Evolutionary conservation across 2,329 filamentous ascomycete species (phyloP).

Genomic region (Xylaria sp.): DNA sequence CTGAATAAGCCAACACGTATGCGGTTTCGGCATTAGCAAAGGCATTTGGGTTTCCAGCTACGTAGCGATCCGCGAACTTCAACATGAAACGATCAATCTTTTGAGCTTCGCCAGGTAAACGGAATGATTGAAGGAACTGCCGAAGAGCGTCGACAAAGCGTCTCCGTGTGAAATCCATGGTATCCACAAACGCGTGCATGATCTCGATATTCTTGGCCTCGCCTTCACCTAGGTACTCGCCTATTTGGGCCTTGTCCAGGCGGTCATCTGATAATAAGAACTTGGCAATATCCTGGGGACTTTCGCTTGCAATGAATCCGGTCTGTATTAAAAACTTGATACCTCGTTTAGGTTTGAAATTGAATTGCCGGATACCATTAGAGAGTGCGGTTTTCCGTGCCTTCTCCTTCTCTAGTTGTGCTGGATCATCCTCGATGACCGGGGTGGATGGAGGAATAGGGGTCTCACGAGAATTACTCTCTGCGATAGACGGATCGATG

Average conservation of each 20-base stretch:
- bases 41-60: slow-evolving; percentile 93
- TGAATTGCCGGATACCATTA: slow-evolving; percentile 91
- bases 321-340: slow-evolving; percentile 85
- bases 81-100: slow-evolving; percentile 99
- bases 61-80: slow-evolving; percentile 97
- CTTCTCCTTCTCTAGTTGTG: slow-evolving; percentile 93
- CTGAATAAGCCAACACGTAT: slow-evolving; percentile 94
- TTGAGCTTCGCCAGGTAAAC: slow-evolving; percentile 93
- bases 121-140: slow-evolving; percentile 92
- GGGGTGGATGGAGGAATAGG: slow-evolving; percentile 72
- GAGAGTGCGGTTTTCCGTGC: slow-evolving; percentile 90
- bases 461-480: slow-evolving; percentile 70
- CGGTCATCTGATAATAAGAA: slow-evolving; percentile 86
- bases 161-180: slow-evolving; percentile 91
- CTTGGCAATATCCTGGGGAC: slow-evolving; percentile 81
- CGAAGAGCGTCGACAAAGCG: slow-evolving; percentile 93
- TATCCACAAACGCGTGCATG: slow-evolving; percentile 98
- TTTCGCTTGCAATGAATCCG: slow-evolving; percentile 85
- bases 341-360: slow-evolving; percentile 96
- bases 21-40: slow-evolving; percentile 98
- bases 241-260: slow-evolving; percentile 90
- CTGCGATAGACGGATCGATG: slow-evolving; percentile 74
- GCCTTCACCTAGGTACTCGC: slow-evolving; percentile 93
- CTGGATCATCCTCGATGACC: slow-evolving; percentile 86
- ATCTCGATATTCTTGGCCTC: slow-evolving; percentile 93